These are phyloP conservation scores for Pyrenula massariospora DNA, from an alignment of 495 filamentous ascomycete species.

Conservation along the genomic window DNA sequence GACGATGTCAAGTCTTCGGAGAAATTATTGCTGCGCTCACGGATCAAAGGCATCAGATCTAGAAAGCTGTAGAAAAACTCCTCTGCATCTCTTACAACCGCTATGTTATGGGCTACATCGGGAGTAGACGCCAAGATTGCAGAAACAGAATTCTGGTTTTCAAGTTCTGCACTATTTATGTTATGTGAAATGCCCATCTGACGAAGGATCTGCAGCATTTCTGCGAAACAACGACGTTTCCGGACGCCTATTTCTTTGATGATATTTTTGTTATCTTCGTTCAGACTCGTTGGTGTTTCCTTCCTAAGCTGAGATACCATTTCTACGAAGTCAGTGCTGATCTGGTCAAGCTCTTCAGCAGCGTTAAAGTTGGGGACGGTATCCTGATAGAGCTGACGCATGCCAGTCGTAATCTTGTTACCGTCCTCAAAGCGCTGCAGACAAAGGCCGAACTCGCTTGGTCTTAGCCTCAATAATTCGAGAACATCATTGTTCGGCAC, in stretches of 20 bases:
- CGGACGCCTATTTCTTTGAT: slow-evolving; percentile 80
- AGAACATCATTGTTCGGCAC: neutral
- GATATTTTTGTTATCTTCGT: slow-evolving; percentile 66
- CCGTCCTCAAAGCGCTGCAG: slow-evolving; percentile 6
- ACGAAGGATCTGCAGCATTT: slow-evolving; percentile 67
- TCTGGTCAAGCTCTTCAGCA: slow-evolving; percentile 48
- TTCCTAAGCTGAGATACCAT: slow-evolving; percentile 62
- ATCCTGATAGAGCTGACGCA: slow-evolving; percentile 44
- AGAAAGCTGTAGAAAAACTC: slow-evolving; percentile 56
- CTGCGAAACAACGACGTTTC: slow-evolving; percentile 85
- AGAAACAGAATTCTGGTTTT: slow-evolving; percentile 57
- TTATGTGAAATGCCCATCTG: slow-evolving; percentile 84
- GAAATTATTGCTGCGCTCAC: slow-evolving; percentile 54
- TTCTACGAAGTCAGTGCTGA: slow-evolving; percentile 52
- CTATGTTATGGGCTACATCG: slow-evolving; percentile 8
- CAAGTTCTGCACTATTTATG: slow-evolving; percentile 53
- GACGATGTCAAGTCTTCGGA: slow-evolving; percentile 72
- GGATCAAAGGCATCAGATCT: slow-evolving; percentile 54
- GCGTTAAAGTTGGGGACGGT: slow-evolving; percentile 41
- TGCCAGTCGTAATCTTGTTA: slow-evolving; percentile 24
- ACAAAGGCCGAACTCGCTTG: slow-evolving; percentile 7
- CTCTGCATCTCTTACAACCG: slow-evolving; percentile 48
- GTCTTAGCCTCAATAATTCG: slow-evolving; percentile 11
- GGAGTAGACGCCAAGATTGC: slow-evolving; percentile 42
- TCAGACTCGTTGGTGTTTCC: slow-evolving; percentile 64